A percentile compares a stretch with the other conserved stretches of the same genome.
phyloP scores from a whole-genome alignment of 805 yeast genomes.

The Priceomyces melissophilus region DNA sequence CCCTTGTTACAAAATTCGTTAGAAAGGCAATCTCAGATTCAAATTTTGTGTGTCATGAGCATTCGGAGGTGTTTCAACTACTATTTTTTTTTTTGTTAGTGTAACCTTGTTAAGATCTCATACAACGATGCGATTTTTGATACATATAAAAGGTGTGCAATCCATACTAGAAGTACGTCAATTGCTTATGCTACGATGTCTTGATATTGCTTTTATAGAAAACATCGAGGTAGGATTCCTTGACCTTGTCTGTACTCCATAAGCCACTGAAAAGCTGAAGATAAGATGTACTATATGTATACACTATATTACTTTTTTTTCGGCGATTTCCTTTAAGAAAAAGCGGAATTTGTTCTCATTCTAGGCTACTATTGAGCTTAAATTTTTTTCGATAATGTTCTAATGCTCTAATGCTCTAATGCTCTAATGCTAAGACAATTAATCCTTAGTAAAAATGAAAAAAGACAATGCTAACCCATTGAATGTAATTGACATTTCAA shows the following conservation, averaged over 20 bases:
- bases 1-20: conserved; percentile 49
- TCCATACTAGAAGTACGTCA: conserved; percentile 58
- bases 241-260: no score
- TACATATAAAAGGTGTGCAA: conserved; percentile 51
- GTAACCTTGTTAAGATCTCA: conserved; percentile 38
- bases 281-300: no score
- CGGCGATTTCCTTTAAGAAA: no score
- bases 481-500: conserved; percentile 56
- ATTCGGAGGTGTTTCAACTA: conserved; percentile 45
- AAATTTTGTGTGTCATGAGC: conserved; percentile 53
- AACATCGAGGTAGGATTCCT: no score
- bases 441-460: neutral
- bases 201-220: no score
- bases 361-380: no score
- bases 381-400: no score
- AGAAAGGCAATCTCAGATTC: conserved; percentile 50
- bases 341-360: no score
- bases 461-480: conserved; percentile 37
- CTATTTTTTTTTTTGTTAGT: conserved; percentile 62
- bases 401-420: no score
- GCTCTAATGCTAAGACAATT: neutral
- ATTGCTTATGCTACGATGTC: conserved; percentile 45
- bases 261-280: no score
- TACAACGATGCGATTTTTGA: conserved; percentile 30
- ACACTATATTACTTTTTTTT: no score